A percentile compares a stretch with the other conserved stretches of the same genome.
phyloP scores from a whole-genome alignment of 1,139 yeast species.

The Candida dubliniensis region DNA sequence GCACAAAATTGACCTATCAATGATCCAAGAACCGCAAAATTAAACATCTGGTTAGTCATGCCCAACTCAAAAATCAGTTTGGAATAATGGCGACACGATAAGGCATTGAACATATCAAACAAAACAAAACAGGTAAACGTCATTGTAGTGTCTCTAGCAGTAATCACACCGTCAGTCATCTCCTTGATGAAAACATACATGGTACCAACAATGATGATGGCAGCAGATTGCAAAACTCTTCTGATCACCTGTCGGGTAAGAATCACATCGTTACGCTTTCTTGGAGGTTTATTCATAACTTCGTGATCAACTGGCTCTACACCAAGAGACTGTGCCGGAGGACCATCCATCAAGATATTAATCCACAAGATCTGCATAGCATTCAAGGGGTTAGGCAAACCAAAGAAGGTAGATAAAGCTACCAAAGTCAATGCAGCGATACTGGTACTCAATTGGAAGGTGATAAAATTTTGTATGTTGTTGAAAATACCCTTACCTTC shows the following conservation, averaged over 20 bases:
- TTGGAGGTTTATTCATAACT: conserved; percentile 93
- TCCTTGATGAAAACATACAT: conserved; percentile 80
- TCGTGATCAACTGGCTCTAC: conserved; percentile 96
- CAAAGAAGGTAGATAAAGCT: conserved; percentile 82
- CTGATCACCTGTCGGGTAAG: conserved; percentile 66
- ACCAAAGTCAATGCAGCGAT: conserved; percentile 91
- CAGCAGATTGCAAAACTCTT: conserved; percentile 74
- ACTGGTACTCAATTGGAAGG: conserved; percentile 92
- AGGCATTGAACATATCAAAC: conserved; percentile 94
- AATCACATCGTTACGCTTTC: conserved; percentile 80
- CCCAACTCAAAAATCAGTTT: conserved; percentile 84
- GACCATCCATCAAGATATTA: conserved; percentile 97
- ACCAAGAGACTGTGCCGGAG: conserved; percentile 97
- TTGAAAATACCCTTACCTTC: conserved; percentile 96
- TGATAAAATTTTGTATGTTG: conserved; percentile 89
- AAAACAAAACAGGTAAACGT: conserved; percentile 94
- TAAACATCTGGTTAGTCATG: conserved; percentile 79
- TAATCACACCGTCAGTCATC: conserved; percentile 77
- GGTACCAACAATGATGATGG: conserved; percentile 74
- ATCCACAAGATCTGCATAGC: conserved; percentile 99
- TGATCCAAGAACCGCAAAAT: conserved; percentile 88
- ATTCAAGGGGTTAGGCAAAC: conserved; percentile 91
- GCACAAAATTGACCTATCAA: conserved; percentile 91
- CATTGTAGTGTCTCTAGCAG: conserved; percentile 98
- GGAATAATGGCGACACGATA: conserved; percentile 83